Evolutionary conservation across 345 rosid species (phyloP).

Genomic region (Conringia planisiliqua): DNA sequence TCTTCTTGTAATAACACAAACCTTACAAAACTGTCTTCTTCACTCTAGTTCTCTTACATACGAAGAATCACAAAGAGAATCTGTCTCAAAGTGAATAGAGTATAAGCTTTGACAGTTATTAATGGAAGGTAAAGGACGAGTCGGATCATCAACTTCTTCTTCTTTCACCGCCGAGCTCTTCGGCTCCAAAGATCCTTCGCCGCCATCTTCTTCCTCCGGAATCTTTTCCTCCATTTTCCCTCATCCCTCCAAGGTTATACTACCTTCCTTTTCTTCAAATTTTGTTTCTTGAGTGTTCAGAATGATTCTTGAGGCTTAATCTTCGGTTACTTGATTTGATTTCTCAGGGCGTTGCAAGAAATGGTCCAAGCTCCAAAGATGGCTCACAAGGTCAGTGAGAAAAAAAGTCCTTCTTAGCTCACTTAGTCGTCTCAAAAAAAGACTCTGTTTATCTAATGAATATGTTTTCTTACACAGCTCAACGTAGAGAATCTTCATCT

Average conservation of each 20-base stretch:
- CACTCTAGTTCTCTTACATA: constrained; percentile 9
- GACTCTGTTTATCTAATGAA: constrained; percentile 5
- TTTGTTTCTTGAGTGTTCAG: background rate
- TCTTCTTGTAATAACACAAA: constrained; percentile 8
- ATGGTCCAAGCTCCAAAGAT: constrained; percentile 45
- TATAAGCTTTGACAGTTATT: background rate
- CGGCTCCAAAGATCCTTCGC: constrained; percentile 54
- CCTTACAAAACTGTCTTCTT: constrained; percentile 18
- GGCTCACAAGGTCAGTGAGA: constrained; percentile 47
- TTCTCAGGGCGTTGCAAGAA: constrained; percentile 54
- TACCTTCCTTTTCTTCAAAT: background rate
- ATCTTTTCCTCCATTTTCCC: constrained; percentile 68
- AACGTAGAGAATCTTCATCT: constrained; percentile 35
- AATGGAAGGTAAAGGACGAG: constrained; percentile 66
- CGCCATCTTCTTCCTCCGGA: constrained; percentile 52
- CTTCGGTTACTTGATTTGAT: background rate
- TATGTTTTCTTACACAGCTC: constrained; percentile 32
- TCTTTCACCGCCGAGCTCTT: constrained; percentile 70
- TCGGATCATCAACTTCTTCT: constrained; percentile 48
- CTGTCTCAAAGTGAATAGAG: background rate
- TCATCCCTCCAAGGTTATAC: constrained; percentile 56
- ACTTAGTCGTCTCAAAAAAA: constrained; percentile 12
- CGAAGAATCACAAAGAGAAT: constrained; percentile 3
- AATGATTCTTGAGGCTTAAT: constrained; percentile 15
- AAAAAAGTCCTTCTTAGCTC: background rate